Percentiles rank a stretch among this genome's conserved stretches.
These are phyloP conservation scores for Fraxinus anomala DNA, from an alignment of 257 asterid genomes.

Conservation along the genomic window DNA sequence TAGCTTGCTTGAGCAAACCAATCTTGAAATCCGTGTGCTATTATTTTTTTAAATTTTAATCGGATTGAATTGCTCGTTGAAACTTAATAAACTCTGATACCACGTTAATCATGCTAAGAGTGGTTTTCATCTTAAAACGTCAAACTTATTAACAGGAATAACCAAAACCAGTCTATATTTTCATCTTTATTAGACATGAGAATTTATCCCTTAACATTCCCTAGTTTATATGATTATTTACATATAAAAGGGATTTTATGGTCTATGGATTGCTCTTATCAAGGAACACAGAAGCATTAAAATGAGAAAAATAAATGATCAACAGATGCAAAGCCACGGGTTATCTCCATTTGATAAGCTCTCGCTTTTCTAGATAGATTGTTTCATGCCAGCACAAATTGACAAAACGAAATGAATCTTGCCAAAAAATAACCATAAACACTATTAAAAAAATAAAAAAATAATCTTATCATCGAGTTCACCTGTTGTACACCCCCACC, in stretches of 20 bases:
- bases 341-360: conserved; percentile 3
- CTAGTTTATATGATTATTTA: background rate
- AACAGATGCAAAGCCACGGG: background rate
- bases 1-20: too few species aligned
- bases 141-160: too few species aligned
- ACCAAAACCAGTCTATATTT: too few species aligned
- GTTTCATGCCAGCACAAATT: conserved; percentile 2
- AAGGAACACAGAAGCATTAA: conserved; percentile 6
- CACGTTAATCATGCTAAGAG: too few species aligned
- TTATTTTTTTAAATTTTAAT: too few species aligned
- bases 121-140: too few species aligned
- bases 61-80: too few species aligned
- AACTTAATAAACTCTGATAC: too few species aligned
- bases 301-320: background rate
- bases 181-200: too few species aligned
- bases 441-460: background rate
- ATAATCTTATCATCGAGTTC: background rate
- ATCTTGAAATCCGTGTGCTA: too few species aligned
- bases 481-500: background rate
- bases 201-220: background rate
- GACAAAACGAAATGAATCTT: conserved; percentile 9
- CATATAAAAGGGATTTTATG: background rate
- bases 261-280: background rate
- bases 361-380: conserved; percentile 9
- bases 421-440: conserved; percentile 3